These are phyloP conservation scores for Starmera caribaea DNA, from an alignment of 805 yeast species.

Conservation along the genomic window DNA sequence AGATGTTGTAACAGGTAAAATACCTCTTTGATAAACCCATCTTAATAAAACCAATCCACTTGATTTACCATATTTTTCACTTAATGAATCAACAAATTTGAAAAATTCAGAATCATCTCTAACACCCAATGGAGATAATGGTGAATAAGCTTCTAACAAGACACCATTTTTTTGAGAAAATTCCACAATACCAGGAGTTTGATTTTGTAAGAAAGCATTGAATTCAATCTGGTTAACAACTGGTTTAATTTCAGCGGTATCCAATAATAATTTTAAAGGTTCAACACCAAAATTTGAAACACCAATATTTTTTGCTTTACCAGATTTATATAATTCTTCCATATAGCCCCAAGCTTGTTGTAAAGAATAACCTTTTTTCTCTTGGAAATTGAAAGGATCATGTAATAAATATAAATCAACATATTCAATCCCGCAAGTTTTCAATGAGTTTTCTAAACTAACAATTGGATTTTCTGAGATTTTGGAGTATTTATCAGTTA, in stretches of 20 bases:
- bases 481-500: constrained; percentile 43
- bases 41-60: constrained; percentile 57
- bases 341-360: constrained; percentile 43
- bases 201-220: constrained; percentile 62
- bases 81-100: constrained; percentile 31
- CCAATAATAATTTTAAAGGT: constrained; percentile 33
- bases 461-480: constrained; percentile 29
- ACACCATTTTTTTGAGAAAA: constrained; percentile 41
- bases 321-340: constrained; percentile 39
- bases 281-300: constrained; percentile 49
- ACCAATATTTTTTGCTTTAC: constrained; percentile 47
- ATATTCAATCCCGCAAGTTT: constrained; percentile 30
- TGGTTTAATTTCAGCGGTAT: constrained; percentile 33
- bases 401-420: constrained; percentile 47
- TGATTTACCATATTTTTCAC: constrained; percentile 49
- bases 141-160: constrained; percentile 55
- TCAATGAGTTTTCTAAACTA: constrained; percentile 29
- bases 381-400: constrained; percentile 27
- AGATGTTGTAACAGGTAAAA: constrained; percentile 70
- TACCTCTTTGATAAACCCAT: constrained; percentile 58
- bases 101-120: constrained; percentile 31
- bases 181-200: constrained; percentile 44
- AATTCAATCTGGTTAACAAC: constrained; percentile 57
- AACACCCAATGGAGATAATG: constrained; percentile 49
- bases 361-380: constrained; percentile 28